These are phyloP conservation scores for Hortiboletus campestris DNA, from an alignment of 768 basidiomycete species.

Conservation along the genomic window DNA sequence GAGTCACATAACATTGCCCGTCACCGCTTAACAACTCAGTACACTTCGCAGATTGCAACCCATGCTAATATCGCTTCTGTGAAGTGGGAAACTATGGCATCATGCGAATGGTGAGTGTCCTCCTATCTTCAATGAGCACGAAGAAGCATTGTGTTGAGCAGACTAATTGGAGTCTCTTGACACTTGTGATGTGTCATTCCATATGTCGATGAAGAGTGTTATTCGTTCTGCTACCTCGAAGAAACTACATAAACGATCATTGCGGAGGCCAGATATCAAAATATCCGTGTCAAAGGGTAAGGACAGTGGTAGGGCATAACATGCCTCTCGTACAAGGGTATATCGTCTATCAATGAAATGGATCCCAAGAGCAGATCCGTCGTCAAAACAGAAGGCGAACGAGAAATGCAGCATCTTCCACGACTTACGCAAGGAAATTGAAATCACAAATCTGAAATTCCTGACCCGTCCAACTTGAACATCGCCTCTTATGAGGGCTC, in stretches of 20 bases:
- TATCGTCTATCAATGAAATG: background rate
- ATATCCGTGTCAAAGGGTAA: background rate
- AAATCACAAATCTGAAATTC: background rate
- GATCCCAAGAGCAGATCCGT: background rate
- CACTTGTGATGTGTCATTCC: background rate
- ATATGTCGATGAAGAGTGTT: background rate
- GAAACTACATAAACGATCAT: background rate
- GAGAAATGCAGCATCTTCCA: background rate
- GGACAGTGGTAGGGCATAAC: background rate
- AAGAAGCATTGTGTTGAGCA: too few species aligned
- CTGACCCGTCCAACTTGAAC: background rate
- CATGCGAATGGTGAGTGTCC: background rate
- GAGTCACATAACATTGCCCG: background rate
- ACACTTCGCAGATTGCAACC: background rate
- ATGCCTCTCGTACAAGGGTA: background rate
- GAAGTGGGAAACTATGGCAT: too few species aligned
- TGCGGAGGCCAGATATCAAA: background rate
- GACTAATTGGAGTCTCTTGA: background rate
- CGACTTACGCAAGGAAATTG: background rate
- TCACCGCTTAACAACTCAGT: background rate
- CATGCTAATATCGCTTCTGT: background rate
- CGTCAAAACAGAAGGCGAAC: background rate
- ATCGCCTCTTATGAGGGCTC: background rate
- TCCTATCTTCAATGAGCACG: background rate
- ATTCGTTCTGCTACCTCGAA: background rate